phyloP scores from a whole-genome alignment of 2,329 filamentous ascomycete species.

The Rugonectria rugulosa region DNA sequence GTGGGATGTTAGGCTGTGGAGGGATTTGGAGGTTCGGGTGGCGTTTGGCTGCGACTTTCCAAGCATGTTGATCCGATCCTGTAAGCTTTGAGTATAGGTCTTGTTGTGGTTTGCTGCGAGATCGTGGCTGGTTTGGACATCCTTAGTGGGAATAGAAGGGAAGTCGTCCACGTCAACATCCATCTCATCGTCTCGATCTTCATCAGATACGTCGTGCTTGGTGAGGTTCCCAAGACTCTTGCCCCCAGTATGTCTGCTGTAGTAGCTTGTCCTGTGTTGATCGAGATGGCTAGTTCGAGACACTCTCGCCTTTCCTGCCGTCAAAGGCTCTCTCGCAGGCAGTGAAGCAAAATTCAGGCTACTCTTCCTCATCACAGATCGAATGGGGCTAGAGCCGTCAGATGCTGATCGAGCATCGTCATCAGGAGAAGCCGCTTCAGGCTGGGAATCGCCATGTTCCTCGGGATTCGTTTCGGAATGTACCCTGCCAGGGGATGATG shows the following conservation, averaged over 20 bases:
- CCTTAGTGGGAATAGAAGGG: slow-evolving; percentile 42
- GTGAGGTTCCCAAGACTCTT: slow-evolving; percentile 69
- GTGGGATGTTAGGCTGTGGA: slow-evolving; percentile 47
- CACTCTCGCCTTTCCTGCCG: slow-evolving; percentile 76
- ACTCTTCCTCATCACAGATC: slow-evolving; percentile 86
- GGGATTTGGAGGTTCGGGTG: slow-evolving; percentile 57
- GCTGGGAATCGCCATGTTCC: slow-evolving; percentile 22
- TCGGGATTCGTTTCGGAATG: slow-evolving; percentile 2
- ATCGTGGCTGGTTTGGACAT: slow-evolving; percentile 53
- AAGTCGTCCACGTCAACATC: slow-evolving; percentile 59
- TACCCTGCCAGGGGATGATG: slow-evolving; percentile 10
- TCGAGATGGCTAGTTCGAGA: slow-evolving; percentile 84
- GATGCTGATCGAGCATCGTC: slow-evolving; percentile 69
- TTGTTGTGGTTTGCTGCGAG: slow-evolving; percentile 70
- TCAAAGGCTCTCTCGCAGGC: slow-evolving; percentile 87
- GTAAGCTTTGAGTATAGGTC: slow-evolving; percentile 90
- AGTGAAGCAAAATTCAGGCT: slow-evolving; percentile 94
- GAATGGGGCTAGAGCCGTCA: slow-evolving; percentile 76
- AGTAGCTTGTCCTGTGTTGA: slow-evolving; percentile 74
- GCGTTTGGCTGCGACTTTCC: slow-evolving; percentile 63
- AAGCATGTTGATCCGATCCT: slow-evolving; percentile 86
- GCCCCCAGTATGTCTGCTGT: slow-evolving; percentile 75
- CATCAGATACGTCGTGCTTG: slow-evolving; percentile 53
- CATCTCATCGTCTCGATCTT: slow-evolving; percentile 59
- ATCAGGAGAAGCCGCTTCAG: slow-evolving; percentile 41